phyloP scores from a whole-genome alignment of 768 basidiomycete genomes.

The Podaxis pistillaris region DNA sequence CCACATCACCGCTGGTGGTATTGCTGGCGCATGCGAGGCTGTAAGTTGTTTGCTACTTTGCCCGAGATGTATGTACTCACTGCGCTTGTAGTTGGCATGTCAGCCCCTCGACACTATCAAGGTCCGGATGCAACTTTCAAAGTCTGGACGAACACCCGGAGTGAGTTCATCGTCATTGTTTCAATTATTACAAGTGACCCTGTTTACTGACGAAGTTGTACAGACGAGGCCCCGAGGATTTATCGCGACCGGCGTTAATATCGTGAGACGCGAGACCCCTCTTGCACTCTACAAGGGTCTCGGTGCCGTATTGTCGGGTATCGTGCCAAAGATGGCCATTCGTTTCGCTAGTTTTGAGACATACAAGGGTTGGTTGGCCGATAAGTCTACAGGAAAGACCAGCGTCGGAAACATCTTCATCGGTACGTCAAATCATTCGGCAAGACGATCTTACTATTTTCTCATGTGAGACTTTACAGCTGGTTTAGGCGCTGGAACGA shows the following conservation, averaged over 20 bases:
- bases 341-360: constrained; percentile 97
- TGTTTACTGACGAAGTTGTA: neutral
- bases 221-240: constrained; percentile 93
- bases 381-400: constrained; percentile 77
- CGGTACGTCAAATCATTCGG: constrained; percentile 46
- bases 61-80: neutral
- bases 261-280: constrained; percentile 88
- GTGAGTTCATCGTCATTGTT: constrained; percentile 49
- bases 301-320: constrained; percentile 93
- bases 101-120: constrained; percentile 99
- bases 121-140: constrained; percentile 99
- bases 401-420: constrained; percentile 81
- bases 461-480: constrained; percentile 43
- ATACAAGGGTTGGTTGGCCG: constrained; percentile 83
- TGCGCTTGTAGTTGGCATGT: constrained; percentile 57
- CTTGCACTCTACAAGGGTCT: constrained; percentile 97
- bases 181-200: neutral
- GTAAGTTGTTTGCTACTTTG: constrained; percentile 38
- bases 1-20: constrained; percentile 92
- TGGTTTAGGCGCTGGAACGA: constrained; percentile 92
- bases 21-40: constrained; percentile 92
- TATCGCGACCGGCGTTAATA: constrained; percentile 85
- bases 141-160: constrained; percentile 73
- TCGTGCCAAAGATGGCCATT: constrained; percentile 99
- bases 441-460: neutral